Evolutionary conservation across 2,329 filamentous ascomycete genomes (phyloP), one percentile per base, ranked within the genome.

Genomic region (Colletotrichum destructivum): DNA sequence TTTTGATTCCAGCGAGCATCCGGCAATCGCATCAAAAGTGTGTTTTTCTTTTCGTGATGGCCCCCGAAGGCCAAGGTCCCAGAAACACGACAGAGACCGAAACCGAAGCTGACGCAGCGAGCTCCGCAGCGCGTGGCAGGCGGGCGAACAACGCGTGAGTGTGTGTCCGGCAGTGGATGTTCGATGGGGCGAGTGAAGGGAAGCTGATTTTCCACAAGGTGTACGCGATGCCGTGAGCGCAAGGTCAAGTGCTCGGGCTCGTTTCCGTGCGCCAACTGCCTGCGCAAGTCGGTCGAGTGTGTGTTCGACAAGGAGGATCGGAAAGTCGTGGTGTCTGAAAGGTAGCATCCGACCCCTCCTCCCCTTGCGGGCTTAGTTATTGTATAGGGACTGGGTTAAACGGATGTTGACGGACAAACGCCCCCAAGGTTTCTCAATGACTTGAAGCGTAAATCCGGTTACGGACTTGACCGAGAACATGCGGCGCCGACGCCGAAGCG

Each of bases 271-370:
- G 35, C 35, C 3, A 69, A 72, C 7, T 72, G 69, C 9, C 57
- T 52, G 16, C 59, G 60, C 11, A 62, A 61, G 9, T 63, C 69
- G 3, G 59, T 62, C 15, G 62, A 57, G n/a, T 72, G 65, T n/a
- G 60, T 69, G 11, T 72, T 69, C 21, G 65, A 72, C 26, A 62
- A 55, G 40, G 69, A 72, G 12, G 69, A 72, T 31, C 67, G 66
- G 47, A 72, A 72, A 21, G 69, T 72, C 2, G 54, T 72, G 15
- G 65, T 72, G 0, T 69, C 69, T 21, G 69, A 71, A 23, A 67
- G 69, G 69, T 71, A 51, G 12, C 15, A 35, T 31, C 26, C 26
- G 26, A 31, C 6, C 5, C 26, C 26, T 26, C 26, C 26, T 26
- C 26, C 26, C 26, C 26, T 5, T 5, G 26, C 26, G 26, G 26